Conservation (phyloP, 2,329 filamentous ascomycete genomes). For the Grosmannia clavigera region DNA sequence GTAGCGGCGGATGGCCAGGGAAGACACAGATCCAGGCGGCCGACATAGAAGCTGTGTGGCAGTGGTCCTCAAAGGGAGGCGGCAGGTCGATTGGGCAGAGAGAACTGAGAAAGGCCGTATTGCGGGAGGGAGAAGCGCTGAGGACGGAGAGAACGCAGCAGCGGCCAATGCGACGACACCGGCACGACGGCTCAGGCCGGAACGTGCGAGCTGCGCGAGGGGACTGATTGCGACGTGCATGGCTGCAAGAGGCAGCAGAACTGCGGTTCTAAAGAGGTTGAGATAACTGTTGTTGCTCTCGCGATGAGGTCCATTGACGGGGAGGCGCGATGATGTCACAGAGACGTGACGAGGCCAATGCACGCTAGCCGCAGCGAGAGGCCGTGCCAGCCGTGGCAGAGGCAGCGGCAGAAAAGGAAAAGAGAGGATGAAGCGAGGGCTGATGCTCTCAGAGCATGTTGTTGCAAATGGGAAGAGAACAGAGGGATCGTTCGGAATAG, state of each 20-base stretch:
- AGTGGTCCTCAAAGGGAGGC: background rate
- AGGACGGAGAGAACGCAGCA: background rate
- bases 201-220: background rate
- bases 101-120: background rate
- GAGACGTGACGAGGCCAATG: background rate
- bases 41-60: background rate
- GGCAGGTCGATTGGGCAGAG: background rate
- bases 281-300: background rate
- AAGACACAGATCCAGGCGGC: background rate
- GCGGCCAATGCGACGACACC: background rate
- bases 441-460: background rate
- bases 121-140: background rate
- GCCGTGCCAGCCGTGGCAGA: too few species aligned
- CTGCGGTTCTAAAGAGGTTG: background rate
- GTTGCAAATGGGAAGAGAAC: background rate
- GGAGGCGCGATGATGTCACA: slow-evolving; percentile 1
- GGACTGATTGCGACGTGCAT: background rate
- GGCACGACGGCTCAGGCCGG: background rate
- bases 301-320: background rate
- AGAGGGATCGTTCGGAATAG: background rate
- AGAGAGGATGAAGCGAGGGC: background rate
- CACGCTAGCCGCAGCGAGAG: background rate
- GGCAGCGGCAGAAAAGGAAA: background rate
- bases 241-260: background rate
- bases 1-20: background rate